Evolutionary conservation across 108 stramenopile genomes (phyloP).

Genomic region (Mediolabrus comicus): DNA sequence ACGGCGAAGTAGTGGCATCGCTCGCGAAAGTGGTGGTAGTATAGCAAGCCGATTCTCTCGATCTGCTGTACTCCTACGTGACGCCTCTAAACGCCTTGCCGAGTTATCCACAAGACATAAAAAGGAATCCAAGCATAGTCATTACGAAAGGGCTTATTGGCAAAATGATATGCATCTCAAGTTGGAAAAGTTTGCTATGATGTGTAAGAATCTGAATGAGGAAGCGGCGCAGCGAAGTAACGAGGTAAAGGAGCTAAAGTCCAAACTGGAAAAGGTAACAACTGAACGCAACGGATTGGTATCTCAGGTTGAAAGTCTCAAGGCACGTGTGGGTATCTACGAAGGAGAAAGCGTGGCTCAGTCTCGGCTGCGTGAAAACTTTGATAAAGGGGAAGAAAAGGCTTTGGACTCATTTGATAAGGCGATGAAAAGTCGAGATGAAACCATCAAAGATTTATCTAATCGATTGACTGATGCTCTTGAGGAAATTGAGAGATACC

Average conservation of each 20-base stretch:
- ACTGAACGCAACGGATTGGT: constrained; percentile 56
- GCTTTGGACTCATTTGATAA: constrained; percentile 31
- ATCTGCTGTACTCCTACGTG: constrained; percentile 23
- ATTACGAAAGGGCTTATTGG: constrained; percentile 57
- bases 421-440: constrained; percentile 46
- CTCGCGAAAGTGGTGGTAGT: not conserved
- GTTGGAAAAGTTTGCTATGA: constrained; percentile 57
- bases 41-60: not conserved
- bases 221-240: constrained; percentile 55
- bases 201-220: constrained; percentile 70
- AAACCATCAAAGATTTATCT: constrained; percentile 48
- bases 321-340: constrained; percentile 40
- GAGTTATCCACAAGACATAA: constrained; percentile 54
- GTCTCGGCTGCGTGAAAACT: constrained; percentile 17
- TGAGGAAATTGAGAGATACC: constrained; percentile 43
- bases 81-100: constrained; percentile 46
- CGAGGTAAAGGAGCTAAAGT: constrained; percentile 44
- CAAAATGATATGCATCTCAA: constrained; percentile 65
- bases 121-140: constrained; percentile 58
- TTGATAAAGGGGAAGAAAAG: constrained; percentile 35
- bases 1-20: not conserved
- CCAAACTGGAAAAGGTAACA: constrained; percentile 39
- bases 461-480: constrained; percentile 42
- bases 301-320: constrained; percentile 44
- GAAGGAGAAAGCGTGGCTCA: constrained; percentile 47